Base-by-base conservation (phyloP, 2,329 filamentous ascomycete species). In the Venturiaceae sp. region DNA sequence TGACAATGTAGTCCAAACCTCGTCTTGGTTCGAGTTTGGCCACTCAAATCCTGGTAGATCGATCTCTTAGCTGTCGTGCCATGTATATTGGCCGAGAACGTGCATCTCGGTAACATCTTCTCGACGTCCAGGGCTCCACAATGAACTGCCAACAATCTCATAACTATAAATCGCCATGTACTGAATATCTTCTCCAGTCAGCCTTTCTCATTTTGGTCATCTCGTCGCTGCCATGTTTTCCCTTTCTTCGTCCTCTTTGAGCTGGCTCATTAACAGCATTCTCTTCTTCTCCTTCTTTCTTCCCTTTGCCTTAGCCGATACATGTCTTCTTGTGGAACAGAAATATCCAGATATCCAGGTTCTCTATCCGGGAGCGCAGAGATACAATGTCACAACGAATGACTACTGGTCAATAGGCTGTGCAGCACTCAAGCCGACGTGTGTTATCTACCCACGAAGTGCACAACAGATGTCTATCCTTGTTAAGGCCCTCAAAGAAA, bases 361-460 rank as follows among this genome's bases (percentile, higher is more conserved):
- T n/a, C 21, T 50, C 16, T 58, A 50, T 21, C 33, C 32, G 3
- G 46, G 47, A 16, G n/a, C 32, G 11, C 23, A 30, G 7, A 21
- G 28, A 2, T 60, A 60, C 41, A 37, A 19, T 1, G 32, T 60
- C 4, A 44, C 33, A 13, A 47, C 47, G 9, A 41, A 13, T 11
- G 57, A 59, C 52, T 74, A 73, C 64, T 74, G 70, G 71, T 72
- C 69, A 1, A 63, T 62, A 16, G 64, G 65, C n/a, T 64, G 69
- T 21, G 62, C 66, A 5, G 67, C 68, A n/a, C 50, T 63, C 5
- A 66, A 64, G 21, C 72, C 73, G 37, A 68, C 71, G 3, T 75
- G 73, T 60, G 62, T 72, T 23, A 67, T 73, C 2, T 64, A 70
- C 23, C 73, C 72, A 5, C 60, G 62, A 7, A 63, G 62, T 13